phyloP scores from a whole-genome alignment of 2,329 filamentous ascomycete species.

The Botryotinia globosa region DNA sequence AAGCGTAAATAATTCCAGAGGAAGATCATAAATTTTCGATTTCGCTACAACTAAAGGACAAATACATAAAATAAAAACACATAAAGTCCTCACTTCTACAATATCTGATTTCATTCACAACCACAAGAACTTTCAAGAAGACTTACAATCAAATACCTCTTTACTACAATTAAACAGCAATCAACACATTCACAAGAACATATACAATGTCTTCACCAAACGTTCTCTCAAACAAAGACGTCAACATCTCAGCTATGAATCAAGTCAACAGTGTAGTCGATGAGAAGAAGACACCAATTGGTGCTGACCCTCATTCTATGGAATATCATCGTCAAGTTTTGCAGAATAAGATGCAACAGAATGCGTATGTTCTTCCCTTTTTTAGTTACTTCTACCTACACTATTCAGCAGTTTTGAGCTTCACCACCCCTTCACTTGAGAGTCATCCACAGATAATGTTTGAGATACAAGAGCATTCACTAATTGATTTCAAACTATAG shows the following conservation, averaged over 20 bases:
- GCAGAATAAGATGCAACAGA: conserved; percentile 66
- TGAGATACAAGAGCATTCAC: background rate
- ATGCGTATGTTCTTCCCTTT: conserved; percentile 52
- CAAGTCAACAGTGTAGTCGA: conserved; percentile 30
- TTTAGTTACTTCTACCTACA: background rate
- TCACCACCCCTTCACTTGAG: background rate
- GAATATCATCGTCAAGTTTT: conserved; percentile 76
- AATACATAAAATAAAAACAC: conserved; percentile 19
- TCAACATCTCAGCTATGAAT: conserved; percentile 52
- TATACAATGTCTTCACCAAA: conserved; percentile 50
- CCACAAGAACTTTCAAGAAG: background rate
- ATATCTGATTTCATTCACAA: background rate
- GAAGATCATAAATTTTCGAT: conserved; percentile 20
- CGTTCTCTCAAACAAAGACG: conserved; percentile 64
- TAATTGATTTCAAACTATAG: background rate
- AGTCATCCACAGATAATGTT: background rate
- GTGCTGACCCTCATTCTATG: conserved; percentile 58
- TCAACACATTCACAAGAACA: conserved; percentile 2
- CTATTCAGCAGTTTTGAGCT: background rate
- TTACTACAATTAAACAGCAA: background rate
- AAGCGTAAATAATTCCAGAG: conserved; percentile 2
- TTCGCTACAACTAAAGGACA: background rate
- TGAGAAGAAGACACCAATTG: conserved; percentile 12
- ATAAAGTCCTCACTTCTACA: conserved; percentile 12
- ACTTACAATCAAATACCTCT: background rate